Evolutionary conservation across 2,329 filamentous ascomycete species (phyloP), one percentile per base, ranked within the genome.

Genomic region (Gaeumannomyces tritici): DNA sequence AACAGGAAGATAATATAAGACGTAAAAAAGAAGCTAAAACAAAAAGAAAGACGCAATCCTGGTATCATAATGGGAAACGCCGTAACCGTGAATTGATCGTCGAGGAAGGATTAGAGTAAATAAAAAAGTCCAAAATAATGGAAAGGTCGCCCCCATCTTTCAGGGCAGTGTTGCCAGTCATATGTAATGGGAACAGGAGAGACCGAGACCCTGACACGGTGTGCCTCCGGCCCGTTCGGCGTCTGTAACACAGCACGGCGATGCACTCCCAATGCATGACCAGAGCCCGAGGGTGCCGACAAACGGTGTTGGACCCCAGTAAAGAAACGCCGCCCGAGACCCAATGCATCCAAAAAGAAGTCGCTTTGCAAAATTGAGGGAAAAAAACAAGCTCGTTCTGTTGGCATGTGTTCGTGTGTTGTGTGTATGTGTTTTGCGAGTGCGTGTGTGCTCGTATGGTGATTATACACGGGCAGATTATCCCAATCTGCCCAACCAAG

Each of bases 71-170:
- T 24, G 35, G n/a, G 24, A 61, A 57, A 57, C 56, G 33, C 15
- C 51, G 21, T 47, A 60, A 60, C 33, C 61, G 61, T 62, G 61
- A 55, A 58, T 62, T 57, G 61, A 27, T 62, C 55, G 35, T 62
- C 54, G 59, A 33, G 59, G 21, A 24, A 61, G 55, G 59, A 55
- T 55, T 24, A 55, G 42, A 31, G 35, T 51, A 28, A 61, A 24
- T 28, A 33, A 42, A 26, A 56, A 35, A 58, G 35, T 31, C 24
- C 7, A 54, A 61, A 28, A 42, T 35, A 9, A 11, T 33, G 27
- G 42, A 35, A 33, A 59, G 33, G 24, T 42, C 28, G 24, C 29
- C 57, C 51, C 42, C n/a, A 29, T 61, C 33, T 61, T 55, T 28
- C 28, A 29, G 51, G 59, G 59, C 59, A 61, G 59, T 61, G 59